Conservation (phyloP, 805 yeast genomes). For the Candida xiaguanensis region DNA sequence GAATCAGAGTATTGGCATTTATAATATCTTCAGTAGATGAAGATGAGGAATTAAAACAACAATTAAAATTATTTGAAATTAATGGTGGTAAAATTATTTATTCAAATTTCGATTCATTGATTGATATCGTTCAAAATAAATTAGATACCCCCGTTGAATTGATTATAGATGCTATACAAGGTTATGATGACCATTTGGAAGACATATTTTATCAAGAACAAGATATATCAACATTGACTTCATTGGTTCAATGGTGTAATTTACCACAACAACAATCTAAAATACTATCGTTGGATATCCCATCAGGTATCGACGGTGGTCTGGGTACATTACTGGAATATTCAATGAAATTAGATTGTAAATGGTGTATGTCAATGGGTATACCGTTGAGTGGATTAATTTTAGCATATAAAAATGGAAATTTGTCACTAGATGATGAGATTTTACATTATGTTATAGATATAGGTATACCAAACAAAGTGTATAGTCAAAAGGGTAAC, state of each 20-base stretch:
- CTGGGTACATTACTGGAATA: conserved; percentile 52
- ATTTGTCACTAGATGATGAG: conserved; percentile 40
- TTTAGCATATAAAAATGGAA: conserved; percentile 57
- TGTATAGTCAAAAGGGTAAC: conserved; percentile 38
- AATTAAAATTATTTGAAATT: conserved; percentile 52
- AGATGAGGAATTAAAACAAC: conserved; percentile 45
- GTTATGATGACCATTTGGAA: conserved; percentile 65
- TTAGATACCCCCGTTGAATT: conserved; percentile 75
- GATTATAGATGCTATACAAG: conserved; percentile 80
- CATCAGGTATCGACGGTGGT: conserved; percentile 81
- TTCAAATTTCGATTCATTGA: conserved; percentile 31
- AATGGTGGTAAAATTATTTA: conserved; percentile 63
- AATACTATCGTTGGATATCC: conserved; percentile 69
- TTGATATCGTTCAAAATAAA: conserved; percentile 37
- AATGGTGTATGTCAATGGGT: conserved; percentile 67
- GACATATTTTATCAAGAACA: conserved; percentile 45
- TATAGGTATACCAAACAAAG: conserved; percentile 63
- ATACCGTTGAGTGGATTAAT: conserved; percentile 64
- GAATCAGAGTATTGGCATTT: conserved; percentile 62
- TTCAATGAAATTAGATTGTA: conserved; percentile 35
- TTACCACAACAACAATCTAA: conserved; percentile 32
- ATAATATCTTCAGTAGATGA: conserved; percentile 31
- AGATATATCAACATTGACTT: conserved; percentile 37
- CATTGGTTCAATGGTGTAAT: conserved; percentile 68
- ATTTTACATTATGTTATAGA: conserved; percentile 62